Percentiles rank a stretch among this genome's conserved stretches.
These are phyloP conservation scores for Penicillium aurantiogriseum DNA, from an alignment of 2,329 filamentous ascomycete genomes.

Conservation along the genomic window DNA sequence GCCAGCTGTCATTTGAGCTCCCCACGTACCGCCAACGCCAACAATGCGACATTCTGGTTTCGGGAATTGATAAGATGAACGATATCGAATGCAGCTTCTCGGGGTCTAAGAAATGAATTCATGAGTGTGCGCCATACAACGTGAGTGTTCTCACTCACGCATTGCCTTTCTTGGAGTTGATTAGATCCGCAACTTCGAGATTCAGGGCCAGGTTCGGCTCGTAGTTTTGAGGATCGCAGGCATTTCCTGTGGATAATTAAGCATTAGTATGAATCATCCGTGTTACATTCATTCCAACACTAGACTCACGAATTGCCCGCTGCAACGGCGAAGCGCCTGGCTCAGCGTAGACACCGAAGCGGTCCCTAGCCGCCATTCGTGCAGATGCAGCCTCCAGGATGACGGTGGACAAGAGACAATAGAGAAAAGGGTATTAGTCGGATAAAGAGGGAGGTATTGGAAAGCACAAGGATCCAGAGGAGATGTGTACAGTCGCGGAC, in stretches of 20 bases:
- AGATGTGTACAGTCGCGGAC: conserved; percentile 17
- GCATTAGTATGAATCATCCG: conserved; percentile 13
- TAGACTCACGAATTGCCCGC: conserved; percentile 73
- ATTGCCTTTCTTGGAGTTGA: conserved; percentile 96
- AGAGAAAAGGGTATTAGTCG: conserved; percentile 6
- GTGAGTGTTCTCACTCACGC: conserved; percentile 52
- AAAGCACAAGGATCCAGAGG: conserved; percentile 13
- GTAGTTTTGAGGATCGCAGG: conserved; percentile 95
- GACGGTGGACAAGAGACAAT: conserved; percentile 25
- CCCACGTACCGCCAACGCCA: conserved; percentile 68
- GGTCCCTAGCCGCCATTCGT: conserved; percentile 91
- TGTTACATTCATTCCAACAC: background rate
- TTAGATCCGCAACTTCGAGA: conserved; percentile 92
- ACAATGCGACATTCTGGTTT: conserved; percentile 89
- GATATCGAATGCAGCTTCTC: conserved; percentile 90
- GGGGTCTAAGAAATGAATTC: conserved; percentile 56
- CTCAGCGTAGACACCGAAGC: conserved; percentile 79
- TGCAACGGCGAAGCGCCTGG: conserved; percentile 82
- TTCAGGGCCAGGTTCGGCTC: conserved; percentile 96
- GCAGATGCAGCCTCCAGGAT: conserved; percentile 92
- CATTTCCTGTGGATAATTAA: conserved; percentile 62
- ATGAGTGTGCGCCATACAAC: conserved; percentile 25
- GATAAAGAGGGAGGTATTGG: conserved; percentile 3
- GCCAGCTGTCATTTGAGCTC: conserved; percentile 13
- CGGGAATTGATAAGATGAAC: conserved; percentile 95